A percentile compares a stretch with the other conserved stretches of the same genome.
Conservation (phyloP, 1,284 basidiomycete genomes). For the Boletus sp. region DNA sequence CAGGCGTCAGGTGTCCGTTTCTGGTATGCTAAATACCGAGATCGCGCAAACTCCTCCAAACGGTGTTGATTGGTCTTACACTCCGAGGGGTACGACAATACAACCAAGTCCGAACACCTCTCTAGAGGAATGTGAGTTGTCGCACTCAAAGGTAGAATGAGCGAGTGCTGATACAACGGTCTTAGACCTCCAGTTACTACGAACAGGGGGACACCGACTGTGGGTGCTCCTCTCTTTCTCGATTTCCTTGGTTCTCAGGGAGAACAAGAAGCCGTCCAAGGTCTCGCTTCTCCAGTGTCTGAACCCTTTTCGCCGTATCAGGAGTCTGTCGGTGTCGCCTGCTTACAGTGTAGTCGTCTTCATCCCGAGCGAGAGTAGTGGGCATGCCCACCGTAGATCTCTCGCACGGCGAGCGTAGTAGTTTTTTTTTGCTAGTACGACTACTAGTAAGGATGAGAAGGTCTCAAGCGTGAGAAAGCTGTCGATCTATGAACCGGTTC, state of each 20-base stretch:
- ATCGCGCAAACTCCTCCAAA: neutral
- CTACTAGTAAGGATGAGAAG: too few relatives aligned
- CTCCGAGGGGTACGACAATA: neutral
- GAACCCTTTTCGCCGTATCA: conserved; percentile 15
- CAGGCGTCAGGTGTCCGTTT: neutral
- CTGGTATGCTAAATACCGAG: neutral
- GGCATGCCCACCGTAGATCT: conserved; percentile 14
- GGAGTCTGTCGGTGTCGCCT: neutral
- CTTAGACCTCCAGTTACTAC: conserved; percentile 15
- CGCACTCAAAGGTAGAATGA: neutral
- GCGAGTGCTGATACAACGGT: neutral
- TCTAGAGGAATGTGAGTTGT: conserved; percentile 10
- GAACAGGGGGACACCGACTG: neutral
- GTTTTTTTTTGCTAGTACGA: too few relatives aligned
- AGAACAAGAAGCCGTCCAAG: conserved; percentile 12
- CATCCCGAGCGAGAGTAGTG: conserved; percentile 16
- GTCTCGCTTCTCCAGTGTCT: conserved; percentile 14
- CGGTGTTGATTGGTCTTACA: neutral
- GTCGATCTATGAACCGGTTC: neutral
- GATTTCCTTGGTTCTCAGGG: conserved; percentile 4
- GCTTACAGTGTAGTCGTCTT: neutral
- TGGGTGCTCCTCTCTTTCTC: neutral
- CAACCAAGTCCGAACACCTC: neutral
- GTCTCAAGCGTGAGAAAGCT: conserved; percentile 27
- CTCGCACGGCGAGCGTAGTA: conserved; percentile 20